Evolutionary conservation across 306 rosid genomes (phyloP).

Genomic region (Vigna unguiculata): DNA sequence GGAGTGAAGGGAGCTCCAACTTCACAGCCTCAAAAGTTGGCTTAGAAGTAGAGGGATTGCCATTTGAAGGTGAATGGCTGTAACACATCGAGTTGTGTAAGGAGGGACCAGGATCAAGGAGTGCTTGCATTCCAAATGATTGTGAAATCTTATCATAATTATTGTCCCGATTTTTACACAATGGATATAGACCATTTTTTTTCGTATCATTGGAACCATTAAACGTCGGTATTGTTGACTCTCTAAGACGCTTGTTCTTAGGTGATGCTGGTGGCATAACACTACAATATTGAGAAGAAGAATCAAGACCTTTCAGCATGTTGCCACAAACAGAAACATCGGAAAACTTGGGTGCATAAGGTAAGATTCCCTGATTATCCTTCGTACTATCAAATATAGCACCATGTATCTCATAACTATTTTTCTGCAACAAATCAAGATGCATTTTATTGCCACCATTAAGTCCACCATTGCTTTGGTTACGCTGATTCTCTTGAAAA

Average conservation of each 20-base stretch:
- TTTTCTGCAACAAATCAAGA: constrained; percentile 56
- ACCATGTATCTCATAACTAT: constrained; percentile 66
- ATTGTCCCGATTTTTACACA: constrained; percentile 58
- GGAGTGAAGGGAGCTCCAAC: constrained; percentile 99
- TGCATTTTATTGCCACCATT: constrained; percentile 55
- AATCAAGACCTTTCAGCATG: constrained; percentile 67
- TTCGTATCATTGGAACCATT: constrained; percentile 55
- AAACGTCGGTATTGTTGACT: constrained; percentile 63
- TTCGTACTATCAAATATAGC: constrained; percentile 64
- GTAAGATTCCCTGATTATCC: constrained; percentile 60
- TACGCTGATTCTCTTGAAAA: constrained; percentile 60
- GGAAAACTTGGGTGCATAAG: constrained; percentile 61
- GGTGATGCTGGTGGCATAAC: constrained; percentile 59
- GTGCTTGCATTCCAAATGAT: constrained; percentile 60
- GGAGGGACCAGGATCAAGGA: constrained; percentile 64
- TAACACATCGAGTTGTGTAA: constrained; percentile 56
- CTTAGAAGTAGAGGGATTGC: constrained; percentile 91
- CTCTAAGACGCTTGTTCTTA: constrained; percentile 70
- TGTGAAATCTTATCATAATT: constrained; percentile 54
- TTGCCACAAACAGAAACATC: constrained; percentile 56
- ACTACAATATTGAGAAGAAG: constrained; percentile 71
- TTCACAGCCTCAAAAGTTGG: constrained; percentile 77
- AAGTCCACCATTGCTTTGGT: constrained; percentile 56
- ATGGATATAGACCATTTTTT: constrained; percentile 54
- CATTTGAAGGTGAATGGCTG: constrained; percentile 91